Evolutionary conservation across 2,329 filamentous ascomycete species (phyloP), one percentile per base, ranked within the genome.

Genomic region (Davidsoniella australis): DNA sequence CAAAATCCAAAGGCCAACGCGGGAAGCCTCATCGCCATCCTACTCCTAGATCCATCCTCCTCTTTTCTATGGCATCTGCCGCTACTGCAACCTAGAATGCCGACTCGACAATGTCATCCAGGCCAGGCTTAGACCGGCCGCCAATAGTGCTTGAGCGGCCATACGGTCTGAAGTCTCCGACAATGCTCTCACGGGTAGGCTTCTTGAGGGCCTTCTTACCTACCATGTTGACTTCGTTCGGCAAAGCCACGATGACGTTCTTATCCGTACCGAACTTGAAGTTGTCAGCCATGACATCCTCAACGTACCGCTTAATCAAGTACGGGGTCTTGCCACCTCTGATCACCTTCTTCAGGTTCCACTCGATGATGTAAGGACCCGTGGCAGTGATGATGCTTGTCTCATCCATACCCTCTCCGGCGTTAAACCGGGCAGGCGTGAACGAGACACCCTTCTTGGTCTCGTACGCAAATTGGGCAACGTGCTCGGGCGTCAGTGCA

Each of bases 211-310:
- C 81, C 57, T 82, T 76, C 64, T 89, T 88, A 42, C 81, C 82
- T 10, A 98, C 85, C 88, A 96, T 96, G 64, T 95, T 93, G 57
- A 98, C 91, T 63, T 96, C 88, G 61, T 98, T 94, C 2, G 91
- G 88, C 55, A 98, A 69, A 1, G 91, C 91, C 36, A 98, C 89
- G 59, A 98, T 94, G 58, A 98, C 86, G 59, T 95, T 95, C 75
- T 94, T 94, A 64, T 98, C 91, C 4, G 82, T 88, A 43, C 89
- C 89, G 60, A 87, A 98, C 59, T 91, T 87, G 78, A 98, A 98
- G 63, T 98, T 94, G 63, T 98, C 91, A 3, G 91, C 91, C 71
- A 93, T 95, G 61, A 98, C 87, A 55, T 94, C 83, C 59, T 98
- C 91, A 1, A 78, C 75, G 62, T 98, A 98, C 14, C 91, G 82